A percentile compares a stretch with the other conserved stretches of the same genome.
Evolutionary conservation across 116 monocot species (phyloP).

Genomic region (Phalaenopsis hybrid): DNA sequence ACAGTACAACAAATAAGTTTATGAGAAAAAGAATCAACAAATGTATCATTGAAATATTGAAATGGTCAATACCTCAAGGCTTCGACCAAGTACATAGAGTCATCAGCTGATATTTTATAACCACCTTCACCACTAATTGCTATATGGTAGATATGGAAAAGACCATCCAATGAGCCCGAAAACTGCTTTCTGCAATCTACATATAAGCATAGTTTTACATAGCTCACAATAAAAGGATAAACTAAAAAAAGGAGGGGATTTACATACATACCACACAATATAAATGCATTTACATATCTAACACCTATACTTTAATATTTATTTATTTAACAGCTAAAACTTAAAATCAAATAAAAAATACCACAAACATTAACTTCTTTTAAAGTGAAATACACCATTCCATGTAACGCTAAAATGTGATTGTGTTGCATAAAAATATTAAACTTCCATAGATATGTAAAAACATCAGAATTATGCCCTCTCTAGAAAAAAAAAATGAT

Average conservation of each 20-base stretch:
- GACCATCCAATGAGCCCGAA: conserved; percentile 69
- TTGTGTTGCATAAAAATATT: too few relatives aligned
- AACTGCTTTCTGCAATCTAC: conserved; percentile 81
- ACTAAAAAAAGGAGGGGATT: neutral
- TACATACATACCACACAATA: too few relatives aligned
- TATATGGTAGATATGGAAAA: conserved; percentile 86
- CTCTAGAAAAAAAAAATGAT: neutral
- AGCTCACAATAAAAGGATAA: neutral
- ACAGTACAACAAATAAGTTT: neutral
- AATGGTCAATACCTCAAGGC: conserved; percentile 66
- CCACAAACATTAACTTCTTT: too few relatives aligned
- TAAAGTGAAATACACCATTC: too few relatives aligned
- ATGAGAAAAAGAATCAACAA: neutral
- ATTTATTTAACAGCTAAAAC: too few relatives aligned
- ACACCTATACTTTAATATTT: too few relatives aligned
- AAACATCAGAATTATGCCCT: too few relatives aligned
- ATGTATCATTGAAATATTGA: neutral
- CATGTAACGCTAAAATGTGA: too few relatives aligned
- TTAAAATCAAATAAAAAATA: too few relatives aligned
- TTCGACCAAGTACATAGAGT: conserved; percentile 88
- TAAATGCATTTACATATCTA: too few relatives aligned
- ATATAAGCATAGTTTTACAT: conserved; percentile 2
- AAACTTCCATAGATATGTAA: too few relatives aligned
- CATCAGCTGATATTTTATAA: conserved; percentile 75
- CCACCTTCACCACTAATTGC: conserved; percentile 89